Evolutionary conservation across 495 filamentous ascomycete species (phyloP).

Genomic region (Penicillium robsamsonii): DNA sequence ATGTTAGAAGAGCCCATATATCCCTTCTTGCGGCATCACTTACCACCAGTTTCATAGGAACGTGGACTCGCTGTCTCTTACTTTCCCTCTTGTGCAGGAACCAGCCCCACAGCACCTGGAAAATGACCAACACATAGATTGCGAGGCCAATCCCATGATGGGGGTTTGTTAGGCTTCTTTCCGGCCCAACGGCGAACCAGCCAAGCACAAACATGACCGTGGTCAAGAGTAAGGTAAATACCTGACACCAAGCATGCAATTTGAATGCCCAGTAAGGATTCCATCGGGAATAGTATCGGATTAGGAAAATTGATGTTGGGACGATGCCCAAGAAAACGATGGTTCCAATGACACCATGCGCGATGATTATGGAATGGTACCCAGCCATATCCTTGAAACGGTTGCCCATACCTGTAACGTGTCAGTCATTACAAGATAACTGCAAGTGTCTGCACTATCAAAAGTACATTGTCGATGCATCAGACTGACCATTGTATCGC

Average conservation of each 20-base stretch:
- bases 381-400: conserved; percentile 71
- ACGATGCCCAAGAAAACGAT: conserved; percentile 86
- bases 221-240: conserved; percentile 56
- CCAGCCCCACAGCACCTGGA: conserved; percentile 77
- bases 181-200: conserved; percentile 38
- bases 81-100: conserved; percentile 63
- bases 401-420: conserved; percentile 79
- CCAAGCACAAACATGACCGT: conserved; percentile 32
- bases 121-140: conserved; percentile 78
- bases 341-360: conserved; percentile 80
- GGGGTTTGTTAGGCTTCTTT: conserved; percentile 81
- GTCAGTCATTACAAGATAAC: conserved; percentile 4
- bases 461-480: background rate
- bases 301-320: conserved; percentile 71
- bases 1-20: background rate
- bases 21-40: background rate
- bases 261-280: conserved; percentile 66
- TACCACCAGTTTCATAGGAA: conserved; percentile 72
- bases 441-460: background rate
- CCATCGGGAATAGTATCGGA: conserved; percentile 66
- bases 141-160: conserved; percentile 93
- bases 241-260: conserved; percentile 81
- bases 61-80: conserved; percentile 52
- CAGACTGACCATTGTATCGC: conserved; percentile 80
- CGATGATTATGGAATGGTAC: conserved; percentile 77